phyloP scores from a whole-genome alignment of 2,329 filamentous ascomycete genomes.

The Fusarium ambrosium region DNA sequence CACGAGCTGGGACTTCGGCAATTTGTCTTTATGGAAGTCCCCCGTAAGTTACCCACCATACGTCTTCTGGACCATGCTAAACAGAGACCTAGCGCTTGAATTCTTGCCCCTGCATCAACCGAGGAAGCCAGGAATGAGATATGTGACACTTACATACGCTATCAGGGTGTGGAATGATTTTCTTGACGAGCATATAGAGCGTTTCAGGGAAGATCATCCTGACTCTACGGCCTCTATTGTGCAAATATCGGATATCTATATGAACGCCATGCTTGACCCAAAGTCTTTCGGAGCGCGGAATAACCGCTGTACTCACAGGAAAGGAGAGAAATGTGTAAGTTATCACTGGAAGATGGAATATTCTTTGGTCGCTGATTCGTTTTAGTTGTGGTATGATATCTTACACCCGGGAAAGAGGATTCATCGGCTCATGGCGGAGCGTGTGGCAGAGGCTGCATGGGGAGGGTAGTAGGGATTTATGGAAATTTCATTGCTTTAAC shows the following conservation, averaged over 20 bases:
- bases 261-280: not conserved
- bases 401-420: constrained; percentile 12
- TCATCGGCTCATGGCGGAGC: not conserved
- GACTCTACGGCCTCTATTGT: not conserved
- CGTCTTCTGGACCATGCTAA: not conserved
- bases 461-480: not conserved
- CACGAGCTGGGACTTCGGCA: not conserved
- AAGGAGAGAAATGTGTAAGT: not conserved
- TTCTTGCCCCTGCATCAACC: not conserved
- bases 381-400: constrained; percentile 4
- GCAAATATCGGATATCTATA: not conserved
- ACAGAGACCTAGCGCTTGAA: not conserved
- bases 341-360: not conserved
- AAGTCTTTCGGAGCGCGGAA: not conserved
- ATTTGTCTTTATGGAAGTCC: not conserved
- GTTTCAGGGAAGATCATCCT: not conserved
- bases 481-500: not conserved
- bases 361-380: not conserved
- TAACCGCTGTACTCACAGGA: not conserved
- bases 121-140: not conserved
- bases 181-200: not conserved
- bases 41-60: not conserved
- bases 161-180: not conserved
- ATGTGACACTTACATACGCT: not conserved
- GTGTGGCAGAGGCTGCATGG: constrained; percentile 6